phyloP scores from a whole-genome alignment of 495 filamentous ascomycete species.

The Neurospora hispaniola region DNA sequence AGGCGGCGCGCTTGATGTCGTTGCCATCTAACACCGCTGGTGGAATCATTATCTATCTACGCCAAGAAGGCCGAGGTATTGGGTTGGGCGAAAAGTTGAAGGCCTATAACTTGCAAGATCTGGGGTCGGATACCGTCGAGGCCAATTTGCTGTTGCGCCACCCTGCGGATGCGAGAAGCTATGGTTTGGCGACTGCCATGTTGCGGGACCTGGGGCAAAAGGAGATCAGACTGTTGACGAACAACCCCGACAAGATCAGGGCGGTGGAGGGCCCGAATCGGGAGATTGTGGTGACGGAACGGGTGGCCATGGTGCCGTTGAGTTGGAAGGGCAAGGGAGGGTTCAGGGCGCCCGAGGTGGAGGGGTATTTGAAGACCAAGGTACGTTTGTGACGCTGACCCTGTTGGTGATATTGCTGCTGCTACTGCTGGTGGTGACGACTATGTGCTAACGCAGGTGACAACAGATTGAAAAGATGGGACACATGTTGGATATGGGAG shows the following conservation, averaged over 20 bases:
- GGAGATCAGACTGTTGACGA: slow-evolving; percentile 82
- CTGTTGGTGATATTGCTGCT: neutral
- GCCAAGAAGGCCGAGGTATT: slow-evolving; percentile 93
- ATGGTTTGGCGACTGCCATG: slow-evolving; percentile 92
- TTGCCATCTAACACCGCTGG: slow-evolving; percentile 55
- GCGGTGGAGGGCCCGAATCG: slow-evolving; percentile 86
- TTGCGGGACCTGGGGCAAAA: slow-evolving; percentile 69
- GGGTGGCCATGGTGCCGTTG: slow-evolving; percentile 92
- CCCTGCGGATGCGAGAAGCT: slow-evolving; percentile 87
- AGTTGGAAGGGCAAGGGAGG: slow-evolving; percentile 83
- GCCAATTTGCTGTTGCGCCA: slow-evolving; percentile 86
- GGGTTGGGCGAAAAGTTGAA: slow-evolving; percentile 92
- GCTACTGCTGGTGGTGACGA: neutral
- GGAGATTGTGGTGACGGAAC: slow-evolving; percentile 77
- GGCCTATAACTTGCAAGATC: slow-evolving; percentile 93
- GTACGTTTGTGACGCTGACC: slow-evolving; percentile 34
- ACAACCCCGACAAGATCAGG: slow-evolving; percentile 94
- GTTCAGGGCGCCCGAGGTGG: slow-evolving; percentile 76
- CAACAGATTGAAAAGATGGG: slow-evolving; percentile 35
- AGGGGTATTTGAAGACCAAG: slow-evolving; percentile 91
- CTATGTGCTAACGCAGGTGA: slow-evolving; percentile 2
- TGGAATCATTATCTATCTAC: slow-evolving; percentile 87
- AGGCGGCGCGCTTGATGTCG: slow-evolving; percentile 90
- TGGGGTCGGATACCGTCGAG: slow-evolving; percentile 92
- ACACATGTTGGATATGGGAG: slow-evolving; percentile 27